Percentiles rank a stretch among this genome's conserved stretches.
Evolutionary conservation across 2,329 filamentous ascomycete species (phyloP).

Genomic region (Calycina marina): DNA sequence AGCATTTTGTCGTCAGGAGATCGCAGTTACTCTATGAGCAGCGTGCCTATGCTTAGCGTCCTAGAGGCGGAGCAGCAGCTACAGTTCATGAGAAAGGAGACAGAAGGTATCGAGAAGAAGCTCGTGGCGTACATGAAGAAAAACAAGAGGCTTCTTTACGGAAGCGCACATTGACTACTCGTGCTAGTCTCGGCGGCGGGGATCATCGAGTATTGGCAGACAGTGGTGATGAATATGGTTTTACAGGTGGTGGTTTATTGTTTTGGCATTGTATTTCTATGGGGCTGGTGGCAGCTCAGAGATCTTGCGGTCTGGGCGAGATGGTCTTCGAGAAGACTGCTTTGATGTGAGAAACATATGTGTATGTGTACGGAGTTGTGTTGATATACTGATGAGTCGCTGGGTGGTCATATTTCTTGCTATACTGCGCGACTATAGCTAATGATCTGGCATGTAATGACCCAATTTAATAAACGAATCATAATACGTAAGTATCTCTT

Average conservation of each 20-base stretch:
- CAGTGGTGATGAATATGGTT: background rate
- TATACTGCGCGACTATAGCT: no score
- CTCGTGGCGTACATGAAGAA: constrained; percentile 44
- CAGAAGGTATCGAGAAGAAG: constrained; percentile 46
- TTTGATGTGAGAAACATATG: no score
- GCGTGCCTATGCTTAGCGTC: constrained; percentile 38
- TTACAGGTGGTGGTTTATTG: background rate
- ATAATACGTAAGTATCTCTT: no score
- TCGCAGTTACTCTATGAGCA: constrained; percentile 17
- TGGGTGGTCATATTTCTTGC: no score
- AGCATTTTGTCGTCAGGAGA: constrained; percentile 20
- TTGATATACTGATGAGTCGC: no score
- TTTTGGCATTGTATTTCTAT: background rate
- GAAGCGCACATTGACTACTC: constrained; percentile 20
- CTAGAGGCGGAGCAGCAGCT: constrained; percentile 46
- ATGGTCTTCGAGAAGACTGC: no score
- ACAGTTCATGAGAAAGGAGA: constrained; percentile 38
- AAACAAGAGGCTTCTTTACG: constrained; percentile 39
- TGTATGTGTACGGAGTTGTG: no score
- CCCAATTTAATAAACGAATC: no score
- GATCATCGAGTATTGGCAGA: background rate
- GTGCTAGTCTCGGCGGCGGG: background rate
- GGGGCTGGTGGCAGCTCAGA: no score
- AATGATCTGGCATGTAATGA: no score
- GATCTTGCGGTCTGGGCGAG: no score